These are phyloP conservation scores for Colletotrichum truncatum DNA, from an alignment of 2,329 filamentous ascomycete genomes.

Conservation along the genomic window DNA sequence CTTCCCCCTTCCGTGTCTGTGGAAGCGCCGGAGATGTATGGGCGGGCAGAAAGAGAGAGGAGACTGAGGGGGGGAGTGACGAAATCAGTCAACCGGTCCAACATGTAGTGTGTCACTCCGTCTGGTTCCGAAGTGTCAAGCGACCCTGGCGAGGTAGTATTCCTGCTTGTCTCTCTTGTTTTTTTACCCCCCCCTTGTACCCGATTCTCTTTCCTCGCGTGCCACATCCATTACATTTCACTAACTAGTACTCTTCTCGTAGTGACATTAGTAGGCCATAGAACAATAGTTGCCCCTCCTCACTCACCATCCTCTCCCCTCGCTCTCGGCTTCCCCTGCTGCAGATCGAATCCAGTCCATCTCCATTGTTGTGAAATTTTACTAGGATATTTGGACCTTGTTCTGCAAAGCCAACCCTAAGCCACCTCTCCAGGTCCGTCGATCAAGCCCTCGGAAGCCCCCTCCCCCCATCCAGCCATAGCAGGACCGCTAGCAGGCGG, in stretches of 20 bases:
- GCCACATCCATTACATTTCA: too few species aligned
- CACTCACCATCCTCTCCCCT: too few species aligned
- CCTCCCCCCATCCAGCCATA: background rate
- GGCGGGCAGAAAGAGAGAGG: too few species aligned
- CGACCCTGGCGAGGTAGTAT: background rate
- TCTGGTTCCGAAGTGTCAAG: background rate
- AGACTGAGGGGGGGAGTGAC: background rate
- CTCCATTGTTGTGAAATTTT: background rate
- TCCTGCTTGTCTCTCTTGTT: too few species aligned
- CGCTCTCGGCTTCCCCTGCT: background rate
- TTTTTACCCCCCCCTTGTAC: too few species aligned
- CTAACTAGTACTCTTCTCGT: too few species aligned
- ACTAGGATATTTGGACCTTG: too few species aligned
- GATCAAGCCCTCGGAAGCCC: background rate
- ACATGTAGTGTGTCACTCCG: background rate
- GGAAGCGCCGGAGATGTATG: conserved; percentile 4
- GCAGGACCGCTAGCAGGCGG: background rate
- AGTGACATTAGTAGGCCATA: too few species aligned
- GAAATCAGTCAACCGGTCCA: background rate
- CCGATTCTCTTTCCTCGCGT: background rate
- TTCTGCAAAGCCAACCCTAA: too few species aligned
- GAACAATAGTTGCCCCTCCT: too few species aligned
- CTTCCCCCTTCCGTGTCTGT: background rate
- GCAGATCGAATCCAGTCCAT: background rate
- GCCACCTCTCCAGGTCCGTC: background rate